Evolutionary conservation across 495 filamentous ascomycete genomes (phyloP).

Genomic region (Opeltia flavorubescens): DNA sequence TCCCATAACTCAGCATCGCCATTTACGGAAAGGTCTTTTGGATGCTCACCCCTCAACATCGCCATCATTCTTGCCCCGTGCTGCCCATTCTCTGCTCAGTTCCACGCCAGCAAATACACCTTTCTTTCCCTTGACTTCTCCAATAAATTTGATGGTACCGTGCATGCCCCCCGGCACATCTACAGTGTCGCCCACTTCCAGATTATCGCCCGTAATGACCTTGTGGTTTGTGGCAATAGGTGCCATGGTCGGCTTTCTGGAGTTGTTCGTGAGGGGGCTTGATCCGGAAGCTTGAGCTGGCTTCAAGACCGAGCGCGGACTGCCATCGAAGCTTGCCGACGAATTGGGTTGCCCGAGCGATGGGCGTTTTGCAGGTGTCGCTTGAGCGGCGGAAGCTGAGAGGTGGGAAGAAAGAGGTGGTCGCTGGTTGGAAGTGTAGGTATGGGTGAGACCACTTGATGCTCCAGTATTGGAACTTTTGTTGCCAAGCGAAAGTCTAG

Average conservation of each 20-base stretch:
- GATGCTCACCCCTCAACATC: constrained; percentile 80
- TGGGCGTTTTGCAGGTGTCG: constrained; percentile 50
- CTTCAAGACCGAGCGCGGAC: constrained; percentile 39
- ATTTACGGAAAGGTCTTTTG: neutral
- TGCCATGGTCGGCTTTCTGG: constrained; percentile 5
- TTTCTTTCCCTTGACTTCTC: constrained; percentile 73
- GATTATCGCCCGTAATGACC: constrained; percentile 8
- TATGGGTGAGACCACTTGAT: constrained; percentile 39
- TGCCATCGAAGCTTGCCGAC: constrained; percentile 41
- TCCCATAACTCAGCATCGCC: neutral
- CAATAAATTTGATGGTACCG: constrained; percentile 80
- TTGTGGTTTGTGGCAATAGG: constrained; percentile 10
- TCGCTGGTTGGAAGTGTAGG: constrained; percentile 28
- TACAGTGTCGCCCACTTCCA: constrained; percentile 65
- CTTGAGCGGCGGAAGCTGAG: constrained; percentile 27
- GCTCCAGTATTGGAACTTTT: constrained; percentile 39
- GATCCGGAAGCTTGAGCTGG: constrained; percentile 32
- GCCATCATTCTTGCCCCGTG: constrained; percentile 85
- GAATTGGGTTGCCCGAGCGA: constrained; percentile 50
- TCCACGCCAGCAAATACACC: constrained; percentile 94
- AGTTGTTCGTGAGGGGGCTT: constrained; percentile 11
- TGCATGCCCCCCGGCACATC: constrained; percentile 93
- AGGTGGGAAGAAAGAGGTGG: constrained; percentile 12
- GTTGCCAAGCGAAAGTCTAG: constrained; percentile 25
- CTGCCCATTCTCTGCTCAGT: constrained; percentile 62